Percentiles rank a stretch among this genome's conserved stretches.
These are phyloP conservation scores for Botrytis fragariae DNA, from an alignment of 2,329 filamentous ascomycete species.

Conservation along the genomic window DNA sequence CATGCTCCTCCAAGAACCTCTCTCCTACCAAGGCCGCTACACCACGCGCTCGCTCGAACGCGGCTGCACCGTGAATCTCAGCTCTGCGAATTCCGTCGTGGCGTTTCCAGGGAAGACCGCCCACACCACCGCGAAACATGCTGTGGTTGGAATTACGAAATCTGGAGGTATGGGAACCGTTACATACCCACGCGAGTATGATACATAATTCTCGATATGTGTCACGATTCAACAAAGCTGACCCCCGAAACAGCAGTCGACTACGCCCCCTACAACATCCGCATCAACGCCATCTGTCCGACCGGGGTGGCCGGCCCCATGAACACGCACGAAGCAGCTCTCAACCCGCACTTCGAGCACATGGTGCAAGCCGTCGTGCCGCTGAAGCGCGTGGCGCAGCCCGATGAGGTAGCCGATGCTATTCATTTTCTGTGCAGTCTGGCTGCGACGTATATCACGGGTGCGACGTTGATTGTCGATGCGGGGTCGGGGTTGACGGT, in stretches of 20 bases:
- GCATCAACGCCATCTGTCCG: constrained; percentile 16
- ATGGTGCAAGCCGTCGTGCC: constrained; percentile 4
- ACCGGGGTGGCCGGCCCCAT: constrained; percentile 9
- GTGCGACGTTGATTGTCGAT: constrained; percentile 31
- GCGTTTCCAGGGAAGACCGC: not conserved
- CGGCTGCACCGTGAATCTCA: not conserved
- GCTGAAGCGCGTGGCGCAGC: constrained; percentile 22
- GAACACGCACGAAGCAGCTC: not conserved
- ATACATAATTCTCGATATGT: not conserved
- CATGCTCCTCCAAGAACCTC: not conserved
- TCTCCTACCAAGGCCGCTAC: not conserved
- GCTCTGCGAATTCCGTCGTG: not conserved
- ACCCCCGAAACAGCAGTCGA: not conserved
- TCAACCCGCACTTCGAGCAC: not conserved
- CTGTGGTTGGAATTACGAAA: constrained; percentile 3
- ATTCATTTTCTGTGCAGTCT: constrained; percentile 42
- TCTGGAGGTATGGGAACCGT: not conserved
- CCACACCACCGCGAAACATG: constrained; percentile 2
- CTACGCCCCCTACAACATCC: not conserved
- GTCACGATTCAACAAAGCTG: not conserved
- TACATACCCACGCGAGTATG: too few relatives aligned
- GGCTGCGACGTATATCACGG: constrained; percentile 29
- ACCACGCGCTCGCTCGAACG: not conserved
- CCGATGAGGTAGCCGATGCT: constrained; percentile 48
- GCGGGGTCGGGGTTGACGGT: constrained; percentile 30